Evolutionary conservation across 2,329 filamentous ascomycete genomes (phyloP), one percentile per base, ranked within the genome.

Genomic region (Sclerotinia minor): DNA sequence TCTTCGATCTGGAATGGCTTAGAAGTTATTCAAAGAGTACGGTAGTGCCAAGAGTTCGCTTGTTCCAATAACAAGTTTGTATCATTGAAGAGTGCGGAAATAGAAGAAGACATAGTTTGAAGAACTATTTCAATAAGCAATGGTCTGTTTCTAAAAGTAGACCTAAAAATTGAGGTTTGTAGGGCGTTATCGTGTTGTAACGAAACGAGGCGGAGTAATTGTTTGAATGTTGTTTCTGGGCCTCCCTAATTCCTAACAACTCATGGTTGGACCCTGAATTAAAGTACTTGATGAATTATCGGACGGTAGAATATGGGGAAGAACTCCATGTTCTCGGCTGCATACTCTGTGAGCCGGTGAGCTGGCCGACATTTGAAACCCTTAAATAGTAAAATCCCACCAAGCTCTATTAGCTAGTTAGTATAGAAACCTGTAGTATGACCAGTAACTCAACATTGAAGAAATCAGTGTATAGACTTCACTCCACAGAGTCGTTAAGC

Each of bases 401-500:
- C 19, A 5, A 55, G 29, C 29, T 55, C 53, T 2, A n/a, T n/a
- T n/a, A 15, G 9, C 15, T 13, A 19, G 47, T 11, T 32, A 61
- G 15, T 21, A 24, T 29, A 29, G 41, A 41, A 49, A 47, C 9
- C 21, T 44, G 3, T 13, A 3, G 67, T 67, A 66, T 67, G 24
- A 19, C 24, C 52, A 2, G 11, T 9, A 71, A 6, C 21, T 69
- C 35, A 35, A 45, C 26, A 29, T n/a, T 57, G 8, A 71, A 32
- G 35, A 72, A 68, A 13, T 24, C 66, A 2, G 29, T 58, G 65
- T 50, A 69, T 63, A 7, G 66, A 55, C 2, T 67, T 71, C 1
- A 69, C 29, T 4, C 65, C 24, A 59, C 71, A 68, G 1, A 73
- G 15, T 67, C 67, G 47, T 73, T 68, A 9, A 73, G 19, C 19